phyloP scores from a whole-genome alignment of 2,329 filamentous ascomycete species.

The Nectriaceae sp. region DNA sequence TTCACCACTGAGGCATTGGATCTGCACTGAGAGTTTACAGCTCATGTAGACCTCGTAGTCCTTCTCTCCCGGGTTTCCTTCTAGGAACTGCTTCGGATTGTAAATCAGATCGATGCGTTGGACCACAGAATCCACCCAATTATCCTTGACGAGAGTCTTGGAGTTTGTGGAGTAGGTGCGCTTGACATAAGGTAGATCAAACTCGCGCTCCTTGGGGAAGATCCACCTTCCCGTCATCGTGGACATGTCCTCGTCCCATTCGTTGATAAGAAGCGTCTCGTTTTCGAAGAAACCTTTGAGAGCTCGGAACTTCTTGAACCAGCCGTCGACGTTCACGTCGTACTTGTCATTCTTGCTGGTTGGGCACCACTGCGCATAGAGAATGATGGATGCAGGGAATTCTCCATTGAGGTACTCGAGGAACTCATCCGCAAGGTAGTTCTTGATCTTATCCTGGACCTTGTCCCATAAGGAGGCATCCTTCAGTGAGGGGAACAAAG shows the following conservation, averaged over 20 bases:
- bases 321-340: conserved; percentile 34
- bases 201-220: conserved; percentile 47
- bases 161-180: conserved; percentile 47
- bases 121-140: conserved; percentile 36
- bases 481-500: conserved; percentile 37
- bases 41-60: conserved; percentile 29
- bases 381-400: conserved; percentile 43
- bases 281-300: conserved; percentile 32
- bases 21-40: conserved; percentile 46
- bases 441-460: conserved; percentile 36
- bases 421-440: conserved; percentile 38
- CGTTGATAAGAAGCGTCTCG: conserved; percentile 25
- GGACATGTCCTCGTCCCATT: conserved; percentile 45
- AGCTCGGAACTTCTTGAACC: conserved; percentile 43
- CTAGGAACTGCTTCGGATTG: conserved; percentile 14
- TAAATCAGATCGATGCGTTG: conserved; percentile 20
- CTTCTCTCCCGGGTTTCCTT: conserved; percentile 7
- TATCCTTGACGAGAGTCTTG: conserved; percentile 38
- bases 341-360: conserved; percentile 37
- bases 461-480: conserved; percentile 23
- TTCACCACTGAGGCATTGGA: conserved; percentile 47
- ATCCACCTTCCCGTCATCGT: conserved; percentile 47
- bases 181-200: conserved; percentile 51
- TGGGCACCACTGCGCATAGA: conserved; percentile 53
- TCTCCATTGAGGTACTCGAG: conserved; percentile 36